phyloP scores from a whole-genome alignment of 345 rosid species.

The Chamaenerion angustifolium region DNA sequence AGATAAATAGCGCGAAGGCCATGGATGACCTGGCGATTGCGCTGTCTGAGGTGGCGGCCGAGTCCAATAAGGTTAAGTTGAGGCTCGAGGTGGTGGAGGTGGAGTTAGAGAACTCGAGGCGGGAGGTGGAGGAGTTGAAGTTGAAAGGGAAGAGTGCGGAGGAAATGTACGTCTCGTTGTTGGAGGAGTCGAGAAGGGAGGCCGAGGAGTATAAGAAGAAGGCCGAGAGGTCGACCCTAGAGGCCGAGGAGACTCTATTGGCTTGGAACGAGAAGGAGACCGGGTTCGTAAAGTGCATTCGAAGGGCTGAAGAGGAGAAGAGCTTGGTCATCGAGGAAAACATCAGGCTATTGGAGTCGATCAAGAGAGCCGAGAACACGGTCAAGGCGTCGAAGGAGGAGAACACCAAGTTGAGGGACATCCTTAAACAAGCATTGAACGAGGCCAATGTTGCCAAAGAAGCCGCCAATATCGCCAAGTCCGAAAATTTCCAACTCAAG shows the following conservation, averaged over 20 bases:
- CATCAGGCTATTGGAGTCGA: constrained; percentile 27
- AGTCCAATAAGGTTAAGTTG: constrained; percentile 36
- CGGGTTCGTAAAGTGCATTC: constrained; percentile 52
- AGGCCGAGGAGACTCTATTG: constrained; percentile 61
- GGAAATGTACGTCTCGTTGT: constrained; percentile 12
- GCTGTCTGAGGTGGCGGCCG: constrained; percentile 63
- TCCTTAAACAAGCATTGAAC: constrained; percentile 71
- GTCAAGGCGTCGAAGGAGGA: constrained; percentile 43
- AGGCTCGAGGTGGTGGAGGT: constrained; percentile 23
- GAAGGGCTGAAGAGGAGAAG: constrained; percentile 63
- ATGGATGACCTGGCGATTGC: constrained; percentile 78
- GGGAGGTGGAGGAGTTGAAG: constrained; percentile 23
- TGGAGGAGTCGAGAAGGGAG: constrained; percentile 38
- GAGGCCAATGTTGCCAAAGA: constrained; percentile 86
- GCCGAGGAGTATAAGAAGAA: constrained; percentile 41
- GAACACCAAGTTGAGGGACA: constrained; percentile 51
- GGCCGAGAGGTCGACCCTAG: constrained; percentile 47
- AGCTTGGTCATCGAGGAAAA: constrained; percentile 32
- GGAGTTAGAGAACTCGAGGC: constrained; percentile 28
- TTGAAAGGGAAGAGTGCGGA: constrained; percentile 19
- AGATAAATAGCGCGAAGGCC: constrained; percentile 67
- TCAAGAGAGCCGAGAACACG: constrained; percentile 28
- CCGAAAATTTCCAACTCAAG: constrained; percentile 65
- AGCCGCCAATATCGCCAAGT: constrained; percentile 59
- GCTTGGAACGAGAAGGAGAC: constrained; percentile 83